Evolutionary conservation across 2,329 filamentous ascomycete genomes (phyloP).

Genomic region (Cladophialophora psammophila): DNA sequence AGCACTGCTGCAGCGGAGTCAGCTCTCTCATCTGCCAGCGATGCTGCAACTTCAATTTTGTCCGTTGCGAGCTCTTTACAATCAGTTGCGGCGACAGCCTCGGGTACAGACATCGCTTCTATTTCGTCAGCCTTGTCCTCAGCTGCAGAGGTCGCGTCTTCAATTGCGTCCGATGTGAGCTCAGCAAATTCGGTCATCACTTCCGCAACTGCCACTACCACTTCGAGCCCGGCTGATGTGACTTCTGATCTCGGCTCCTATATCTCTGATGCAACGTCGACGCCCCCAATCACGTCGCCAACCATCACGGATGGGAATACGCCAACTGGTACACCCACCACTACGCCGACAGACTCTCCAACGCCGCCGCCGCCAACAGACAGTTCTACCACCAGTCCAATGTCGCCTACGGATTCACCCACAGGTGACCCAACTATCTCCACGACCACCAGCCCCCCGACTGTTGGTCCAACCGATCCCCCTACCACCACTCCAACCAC

Average conservation of each 20-base stretch:
- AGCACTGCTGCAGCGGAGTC: constrained; percentile 24
- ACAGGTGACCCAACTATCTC: constrained; percentile 9
- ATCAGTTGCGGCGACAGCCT: constrained; percentile 31
- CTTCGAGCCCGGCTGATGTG: constrained; percentile 19
- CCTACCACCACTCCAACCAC: constrained; percentile 11
- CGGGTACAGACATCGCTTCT: constrained; percentile 29
- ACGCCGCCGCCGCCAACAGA: constrained; percentile 30
- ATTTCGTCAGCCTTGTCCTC: constrained; percentile 36
- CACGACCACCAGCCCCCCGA: not conserved
- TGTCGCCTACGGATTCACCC: not conserved
- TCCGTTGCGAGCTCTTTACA: constrained; percentile 34
- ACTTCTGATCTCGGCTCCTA: constrained; percentile 18
- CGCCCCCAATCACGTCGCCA: constrained; percentile 17
- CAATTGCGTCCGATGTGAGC: constrained; percentile 33
- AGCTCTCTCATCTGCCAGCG: constrained; percentile 28
- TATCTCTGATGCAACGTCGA: constrained; percentile 15
- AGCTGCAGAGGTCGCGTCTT: constrained; percentile 29
- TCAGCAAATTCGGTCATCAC: constrained; percentile 29
- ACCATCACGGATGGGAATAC: constrained; percentile 18
- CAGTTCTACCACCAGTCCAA: constrained; percentile 1
- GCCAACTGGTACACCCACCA: constrained; percentile 25
- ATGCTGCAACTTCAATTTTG: constrained; percentile 33
- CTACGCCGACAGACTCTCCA: constrained; percentile 34
- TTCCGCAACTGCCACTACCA: constrained; percentile 22
- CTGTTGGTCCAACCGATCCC: not conserved